Base-by-base conservation (phyloP, 805 yeast genomes). In the Nakazawaea peltata region DNA sequence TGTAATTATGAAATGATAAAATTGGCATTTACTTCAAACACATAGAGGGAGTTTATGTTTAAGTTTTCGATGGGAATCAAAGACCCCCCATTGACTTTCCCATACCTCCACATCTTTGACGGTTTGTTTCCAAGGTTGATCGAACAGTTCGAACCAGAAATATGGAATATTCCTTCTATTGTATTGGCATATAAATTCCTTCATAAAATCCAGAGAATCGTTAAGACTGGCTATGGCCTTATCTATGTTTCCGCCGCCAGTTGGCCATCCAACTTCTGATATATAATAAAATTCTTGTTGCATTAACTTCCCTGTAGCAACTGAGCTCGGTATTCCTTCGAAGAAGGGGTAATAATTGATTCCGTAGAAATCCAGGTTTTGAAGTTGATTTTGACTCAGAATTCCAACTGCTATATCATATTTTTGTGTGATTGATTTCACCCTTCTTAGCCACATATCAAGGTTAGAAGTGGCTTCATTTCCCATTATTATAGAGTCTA, bases 241-340 rank as follows among this genome's bases (percentile, higher is more conserved):
- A 28, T 57, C 49, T 37, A 59, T 65, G 1, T 26, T 39, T 0
- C 84, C 85, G 3, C 86, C 87, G 2, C 54, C 59, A 28, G 65
- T 71, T 0, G 87, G 88, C 88, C 87, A 80, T 0, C 86, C 87
- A 15, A 78, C 69, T 43, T 80, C 86, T 0, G 82, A 63, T 1
- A 80, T 61, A 4, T 68, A 57, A 5, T 76, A 44, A 21, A n/a
- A 12, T n/a, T 24, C 15, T 16, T 13, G 17, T 15, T 17, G 8
- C 9, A 27, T 5, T 3, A 15, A 18, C 4, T 24, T 53, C 9
- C 57, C 48, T 0, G 71, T 54, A 0, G 82, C 76, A 2, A 51
- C 46, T 8, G 56, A 43, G 1, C 69, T 79, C 2, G 42, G 36
- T 0, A 64, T 67, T 0, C 87, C 87, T 1, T 75, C 71, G 50